Evolutionary conservation across 257 asterid species (phyloP).

Genomic region (Solanum microdontum): DNA sequence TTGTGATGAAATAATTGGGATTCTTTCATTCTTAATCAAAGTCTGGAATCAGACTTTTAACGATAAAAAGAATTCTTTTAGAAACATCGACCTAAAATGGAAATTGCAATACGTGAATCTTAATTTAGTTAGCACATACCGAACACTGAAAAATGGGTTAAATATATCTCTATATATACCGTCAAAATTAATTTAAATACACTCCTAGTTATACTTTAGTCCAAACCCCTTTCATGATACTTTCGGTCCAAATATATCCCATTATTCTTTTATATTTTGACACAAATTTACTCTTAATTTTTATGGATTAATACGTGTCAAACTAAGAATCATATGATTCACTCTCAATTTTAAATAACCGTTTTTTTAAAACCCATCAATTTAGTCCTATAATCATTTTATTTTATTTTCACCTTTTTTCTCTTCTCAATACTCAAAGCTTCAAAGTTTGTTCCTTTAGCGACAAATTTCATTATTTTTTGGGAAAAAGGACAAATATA

Average conservation of each 20-base stretch:
- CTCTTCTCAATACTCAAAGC: neutral
- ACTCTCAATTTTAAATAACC: neutral
- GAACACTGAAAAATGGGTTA: neutral
- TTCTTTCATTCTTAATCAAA: no score
- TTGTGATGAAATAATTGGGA: no score
- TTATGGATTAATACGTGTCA: neutral
- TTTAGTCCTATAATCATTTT: no score
- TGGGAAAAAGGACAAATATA: no score
- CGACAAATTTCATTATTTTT: neutral
- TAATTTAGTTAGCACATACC: no score
- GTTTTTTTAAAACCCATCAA: neutral
- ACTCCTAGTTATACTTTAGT: neutral
- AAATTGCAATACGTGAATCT: neutral
- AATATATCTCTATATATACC: neutral
- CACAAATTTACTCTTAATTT: neutral
- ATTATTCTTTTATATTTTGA: no score
- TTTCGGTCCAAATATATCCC: neutral
- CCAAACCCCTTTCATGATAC: neutral
- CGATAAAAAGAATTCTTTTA: no score
- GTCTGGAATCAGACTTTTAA: accelerated
- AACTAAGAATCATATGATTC: neutral
- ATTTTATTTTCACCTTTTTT: neutral
- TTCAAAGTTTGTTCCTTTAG: no score
- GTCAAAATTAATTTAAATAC: no score
- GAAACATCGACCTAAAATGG: neutral